Base-by-base conservation (phyloP, 306 rosid genomes). In the Medicago ruthenica region DNA sequence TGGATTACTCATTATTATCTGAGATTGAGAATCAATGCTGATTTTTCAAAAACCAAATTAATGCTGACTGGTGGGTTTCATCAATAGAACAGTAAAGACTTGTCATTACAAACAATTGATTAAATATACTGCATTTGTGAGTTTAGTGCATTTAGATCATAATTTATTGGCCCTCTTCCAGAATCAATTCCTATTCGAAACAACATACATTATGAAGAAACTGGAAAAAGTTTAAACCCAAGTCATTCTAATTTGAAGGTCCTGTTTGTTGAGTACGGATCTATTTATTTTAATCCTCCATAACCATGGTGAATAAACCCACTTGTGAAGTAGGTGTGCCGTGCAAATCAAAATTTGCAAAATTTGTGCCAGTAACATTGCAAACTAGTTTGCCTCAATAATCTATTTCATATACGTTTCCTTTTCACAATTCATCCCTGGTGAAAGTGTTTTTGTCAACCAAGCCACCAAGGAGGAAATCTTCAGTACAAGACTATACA, bases 381-480 rank as follows among this genome's bases (percentile, higher is more conserved):
- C 42, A 36, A 22, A 58, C 64, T 59, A 13, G 27, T 59, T 24
- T 24, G 65, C 16, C 14, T 3, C 14, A 59, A 22, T 11, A 22
- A 11, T 2, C 12, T 59, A 5, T 59, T 21, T 44, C 13, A 11
- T 44, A 4, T 10, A 20, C 18, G 17, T 24, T 41, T 65, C 36
- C 71, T 42, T 41, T 42, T 67, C 55, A 67, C 57, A 18, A 48
- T 27, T 27, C 74, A 50, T 48, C 61, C 45, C 1, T 5, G n/a
- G 74, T 45, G 58, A 15, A 68, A 27, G 8, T 24, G 39, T 17
- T 20, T 34, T 15, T 18, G 42, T 27, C 24, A 34, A 70, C 34
- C 45, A 55, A 72, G 55, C 60, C 40, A 70, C 34, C 62, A 55
- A 72, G 67, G 58, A 73, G 57, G 9, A 73, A 40, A 20, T 31